Conservation (phyloP, 768 basidiomycete genomes). For the Macrolepiota fuliginosa region DNA sequence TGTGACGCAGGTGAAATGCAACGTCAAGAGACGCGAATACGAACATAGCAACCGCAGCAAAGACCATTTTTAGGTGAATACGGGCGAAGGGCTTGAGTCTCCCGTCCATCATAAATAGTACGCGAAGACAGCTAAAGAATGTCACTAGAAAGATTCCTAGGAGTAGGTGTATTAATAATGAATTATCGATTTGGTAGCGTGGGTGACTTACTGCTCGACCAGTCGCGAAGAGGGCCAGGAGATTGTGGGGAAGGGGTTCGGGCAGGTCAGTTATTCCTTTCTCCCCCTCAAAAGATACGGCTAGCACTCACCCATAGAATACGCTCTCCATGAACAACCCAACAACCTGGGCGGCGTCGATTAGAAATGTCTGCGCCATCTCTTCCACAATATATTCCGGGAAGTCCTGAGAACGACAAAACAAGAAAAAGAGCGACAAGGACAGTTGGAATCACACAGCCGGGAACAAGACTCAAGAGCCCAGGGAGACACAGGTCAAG, state of each 20-base stretch:
- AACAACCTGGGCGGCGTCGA: slow-evolving; percentile 37
- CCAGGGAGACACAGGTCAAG: neutral
- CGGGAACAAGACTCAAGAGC: neutral
- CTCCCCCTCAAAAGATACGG: neutral
- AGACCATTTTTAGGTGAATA: slow-evolving; percentile 35
- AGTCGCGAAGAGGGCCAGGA: neutral
- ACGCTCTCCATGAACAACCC: slow-evolving; percentile 40
- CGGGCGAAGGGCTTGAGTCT: slow-evolving; percentile 23
- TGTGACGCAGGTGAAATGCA: slow-evolving; percentile 39
- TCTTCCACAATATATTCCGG: neutral
- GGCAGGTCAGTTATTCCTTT: neutral
- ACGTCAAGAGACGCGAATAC: slow-evolving; percentile 40
- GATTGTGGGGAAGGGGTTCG: neutral
- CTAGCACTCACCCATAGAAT: slow-evolving; percentile 28
- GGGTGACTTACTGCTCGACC: neutral
- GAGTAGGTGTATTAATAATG: neutral
- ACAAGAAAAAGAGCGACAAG: neutral
- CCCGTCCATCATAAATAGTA: slow-evolving; percentile 30
- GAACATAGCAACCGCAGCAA: slow-evolving; percentile 36
- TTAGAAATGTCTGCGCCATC: slow-evolving; percentile 26
- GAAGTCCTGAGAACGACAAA: neutral
- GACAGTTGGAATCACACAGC: neutral
- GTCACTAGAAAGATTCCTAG: slow-evolving; percentile 37
- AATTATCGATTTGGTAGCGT: too few relatives aligned
- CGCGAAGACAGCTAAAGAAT: slow-evolving; percentile 32